Percentiles rank a stretch among this genome's conserved stretches.
Evolutionary conservation across 192 early-diverging fungal species (phyloP).

Genomic region (Diversispora epigaea): DNA sequence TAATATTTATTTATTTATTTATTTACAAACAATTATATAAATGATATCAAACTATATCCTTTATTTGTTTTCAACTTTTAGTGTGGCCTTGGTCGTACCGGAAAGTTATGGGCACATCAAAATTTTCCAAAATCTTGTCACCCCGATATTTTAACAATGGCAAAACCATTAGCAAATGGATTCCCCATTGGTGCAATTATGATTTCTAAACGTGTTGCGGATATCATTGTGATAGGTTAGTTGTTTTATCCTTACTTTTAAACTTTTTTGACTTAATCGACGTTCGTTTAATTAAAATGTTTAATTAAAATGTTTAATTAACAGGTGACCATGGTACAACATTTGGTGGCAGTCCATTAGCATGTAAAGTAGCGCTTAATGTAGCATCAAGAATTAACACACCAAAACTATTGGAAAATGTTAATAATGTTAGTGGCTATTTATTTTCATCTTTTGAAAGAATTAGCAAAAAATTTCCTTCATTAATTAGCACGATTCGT

Average conservation of each 20-base stretch:
- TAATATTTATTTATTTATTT: conserved; percentile 26
- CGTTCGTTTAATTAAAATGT: background rate
- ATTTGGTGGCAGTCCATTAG: conserved; percentile 94
- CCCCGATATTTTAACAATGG: conserved; percentile 93
- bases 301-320: background rate
- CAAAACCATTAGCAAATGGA: conserved; percentile 97
- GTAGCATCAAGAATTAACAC: conserved; percentile 71
- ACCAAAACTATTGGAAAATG: conserved; percentile 72
- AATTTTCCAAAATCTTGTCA: conserved; percentile 60
- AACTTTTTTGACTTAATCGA: background rate
- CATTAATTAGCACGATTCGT: conserved; percentile 72
- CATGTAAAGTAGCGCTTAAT: conserved; percentile 76
- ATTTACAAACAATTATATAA: background rate
- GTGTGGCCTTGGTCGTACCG: conserved; percentile 90
- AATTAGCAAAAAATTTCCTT: conserved; percentile 46
- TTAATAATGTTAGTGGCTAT: conserved; percentile 63
- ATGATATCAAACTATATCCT: background rate
- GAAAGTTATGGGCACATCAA: conserved; percentile 86
- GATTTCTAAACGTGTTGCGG: conserved; percentile 73
- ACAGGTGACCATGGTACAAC: conserved; percentile 96
- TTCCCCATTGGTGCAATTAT: conserved; percentile 94
- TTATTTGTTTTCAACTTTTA: conserved; percentile 39
- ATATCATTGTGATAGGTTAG: conserved; percentile 72
- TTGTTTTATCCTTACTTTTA: background rate
- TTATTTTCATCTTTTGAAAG: conserved; percentile 54